Base-by-base conservation (phyloP, 768 basidiomycete species). In the Cystofilobasidium bisporidii region DNA sequence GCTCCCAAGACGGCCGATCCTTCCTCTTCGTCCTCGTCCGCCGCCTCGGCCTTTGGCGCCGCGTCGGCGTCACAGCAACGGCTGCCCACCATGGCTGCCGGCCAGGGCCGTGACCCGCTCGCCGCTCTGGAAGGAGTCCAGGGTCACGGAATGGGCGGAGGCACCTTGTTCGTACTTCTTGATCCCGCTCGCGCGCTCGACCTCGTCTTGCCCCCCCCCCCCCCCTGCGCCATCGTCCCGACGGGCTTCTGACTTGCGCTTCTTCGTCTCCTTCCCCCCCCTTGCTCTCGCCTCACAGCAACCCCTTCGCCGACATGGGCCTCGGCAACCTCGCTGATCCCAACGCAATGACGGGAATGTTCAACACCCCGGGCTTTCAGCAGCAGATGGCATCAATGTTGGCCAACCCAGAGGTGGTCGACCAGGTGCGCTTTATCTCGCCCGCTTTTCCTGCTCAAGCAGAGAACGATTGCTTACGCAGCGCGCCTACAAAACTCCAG, bases 241-340 rank as follows among this genome's bases (percentile, higher is more conserved):
- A n/a, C n/a, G n/a, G n/a, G n/a, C n/a, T n/a, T n/a, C n/a, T n/a
- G n/a, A n/a, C n/a, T n/a, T n/a, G n/a, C n/a, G n/a, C n/a, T n/a
- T n/a, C n/a, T n/a, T n/a, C n/a, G n/a, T n/a, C n/a, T 17, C 20
- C 50, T 3, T 26, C 26, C 61, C 63, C 26, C 48, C 63, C 20
- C 55, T 72, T 71, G 74, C 72, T 8, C 18, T 5, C n/a, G 5
- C 32, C 47, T 41, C 55, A 24, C 6, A 63, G 93, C 75, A 97
- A 98, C 73, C 94, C 96, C 0, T 98, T 99, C 74, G 82, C 87
- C 0, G 87, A 87, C 5, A 85, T 94, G 84, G 94, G 93, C 1
- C 60, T 94, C 62, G 65, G 71, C 41, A 99, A 99, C 74, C 81
- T 83, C 5, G 89, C 89, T 72, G 94, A 97, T 75, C 93, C 93